Conservation (phyloP, 176 grass and related monocot genomes). For the Metroxylon sagu region DNA sequence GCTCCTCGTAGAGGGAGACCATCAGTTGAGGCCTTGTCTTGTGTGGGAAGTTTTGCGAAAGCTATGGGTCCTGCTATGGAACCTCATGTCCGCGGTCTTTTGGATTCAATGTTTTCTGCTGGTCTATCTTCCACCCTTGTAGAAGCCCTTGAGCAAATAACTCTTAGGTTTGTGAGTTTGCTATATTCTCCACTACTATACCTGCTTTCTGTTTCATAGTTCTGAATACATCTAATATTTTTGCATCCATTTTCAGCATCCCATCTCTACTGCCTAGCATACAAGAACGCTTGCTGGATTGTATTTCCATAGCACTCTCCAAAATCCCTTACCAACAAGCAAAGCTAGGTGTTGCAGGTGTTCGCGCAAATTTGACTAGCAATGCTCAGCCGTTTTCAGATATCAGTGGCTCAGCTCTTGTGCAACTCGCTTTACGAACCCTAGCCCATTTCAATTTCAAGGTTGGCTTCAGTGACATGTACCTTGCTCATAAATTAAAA, state of each 20-base stretch:
- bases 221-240: constrained; percentile 13
- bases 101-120: constrained; percentile 81
- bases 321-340: constrained; percentile 45
- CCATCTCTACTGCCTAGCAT: constrained; percentile 77
- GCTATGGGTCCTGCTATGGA: constrained; percentile 92
- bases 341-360: constrained; percentile 33
- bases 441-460: constrained; percentile 88
- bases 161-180: constrained; percentile 37
- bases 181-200: not conserved
- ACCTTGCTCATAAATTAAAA: not conserved
- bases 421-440: constrained; percentile 78
- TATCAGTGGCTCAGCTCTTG: constrained; percentile 44
- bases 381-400: constrained; percentile 66
- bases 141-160: constrained; percentile 71
- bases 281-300: constrained; percentile 87
- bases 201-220: not conserved
- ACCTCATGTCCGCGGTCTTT: constrained; percentile 74
- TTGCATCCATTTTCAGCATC: constrained; percentile 45
- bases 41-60: constrained; percentile 88
- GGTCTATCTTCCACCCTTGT: constrained; percentile 81
- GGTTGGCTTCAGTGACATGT: constrained; percentile 34
- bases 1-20: constrained; percentile 88
- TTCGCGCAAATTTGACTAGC: constrained; percentile 39
- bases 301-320: constrained; percentile 64
- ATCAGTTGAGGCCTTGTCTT: constrained; percentile 90